A percentile compares a stretch with the other conserved stretches of the same genome.
Evolutionary conservation across 352 stramenopile species (phyloP).

Genomic region (Phytophthora hibernalis): DNA sequence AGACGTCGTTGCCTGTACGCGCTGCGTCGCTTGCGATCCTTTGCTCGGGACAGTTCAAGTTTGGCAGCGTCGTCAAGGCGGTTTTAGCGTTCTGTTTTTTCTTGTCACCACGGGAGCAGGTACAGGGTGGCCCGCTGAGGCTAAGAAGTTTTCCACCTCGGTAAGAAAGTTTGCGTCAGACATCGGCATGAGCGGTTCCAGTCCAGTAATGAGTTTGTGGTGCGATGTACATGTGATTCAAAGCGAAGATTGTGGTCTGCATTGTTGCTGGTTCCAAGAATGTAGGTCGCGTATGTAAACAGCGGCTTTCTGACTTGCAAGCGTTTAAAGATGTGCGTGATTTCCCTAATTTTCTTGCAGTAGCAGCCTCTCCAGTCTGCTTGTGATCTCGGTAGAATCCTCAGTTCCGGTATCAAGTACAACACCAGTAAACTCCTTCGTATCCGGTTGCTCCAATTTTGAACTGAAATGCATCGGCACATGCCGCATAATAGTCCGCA

Average conservation of each 20-base stretch:
- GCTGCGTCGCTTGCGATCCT: constrained; percentile 14
- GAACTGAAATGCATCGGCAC: constrained; percentile 31
- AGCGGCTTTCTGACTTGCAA: neutral
- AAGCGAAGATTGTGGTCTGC: neutral
- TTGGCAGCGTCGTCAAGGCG: neutral
- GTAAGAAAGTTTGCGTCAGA: constrained; percentile 11
- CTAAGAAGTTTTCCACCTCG: constrained; percentile 14
- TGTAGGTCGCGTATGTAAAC: constrained; percentile 1
- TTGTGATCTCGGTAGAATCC: constrained; percentile 20
- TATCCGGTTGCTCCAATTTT: neutral
- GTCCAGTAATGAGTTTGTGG: neutral
- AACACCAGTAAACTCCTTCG: constrained; percentile 21
- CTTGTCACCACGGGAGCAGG: no score
- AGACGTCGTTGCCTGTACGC: constrained; percentile 5
- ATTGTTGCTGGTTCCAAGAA: neutral
- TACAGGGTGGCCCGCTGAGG: neutral
- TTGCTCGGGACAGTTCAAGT: constrained; percentile 7
- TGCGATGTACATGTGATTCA: neutral
- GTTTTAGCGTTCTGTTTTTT: neutral
- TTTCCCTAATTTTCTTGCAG: constrained; percentile 19
- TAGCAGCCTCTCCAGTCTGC: constrained; percentile 23
- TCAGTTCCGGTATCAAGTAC: constrained; percentile 20
- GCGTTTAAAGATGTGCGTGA: neutral
- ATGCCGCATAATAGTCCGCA: constrained; percentile 19
- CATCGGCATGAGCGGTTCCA: neutral